Base-by-base conservation (phyloP, 805 yeast species). In the Hermanozyma aechmeae region DNA sequence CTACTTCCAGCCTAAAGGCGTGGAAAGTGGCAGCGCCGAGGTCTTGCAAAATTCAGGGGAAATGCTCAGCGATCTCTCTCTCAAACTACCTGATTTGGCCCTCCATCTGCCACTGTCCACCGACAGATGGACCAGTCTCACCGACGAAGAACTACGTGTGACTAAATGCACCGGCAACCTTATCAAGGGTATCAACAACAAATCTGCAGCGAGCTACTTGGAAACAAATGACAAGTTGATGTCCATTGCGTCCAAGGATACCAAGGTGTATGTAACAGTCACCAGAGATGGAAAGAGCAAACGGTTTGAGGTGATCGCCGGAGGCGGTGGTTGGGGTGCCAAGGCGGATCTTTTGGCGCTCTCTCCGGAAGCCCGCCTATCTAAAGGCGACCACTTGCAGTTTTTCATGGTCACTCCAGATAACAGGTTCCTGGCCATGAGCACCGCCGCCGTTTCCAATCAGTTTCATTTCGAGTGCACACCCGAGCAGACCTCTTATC, bases 241-340 rank as follows among this genome's bases (percentile, higher is more conserved):
- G 63, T 36, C 42, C 11, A 29, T 60, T 4, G 58, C 50, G 7
- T 58, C 68, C 15, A 66, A 63, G 31, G 69, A 64, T 14, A 60
- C 70, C 4, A 51, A 58, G 35, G 65, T 65, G 2, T 63, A 48
- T 34, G 65, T 56, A 6, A 56, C 56, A 33, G 19, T 63, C 10
- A 39, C 37, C 30, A 33, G 42, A 15, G 34, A 24, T 13, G 34
- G 31, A 5, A 28, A 13, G 24, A 13, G 27, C 15, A 11, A 23
- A 30, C 55, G 64, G 30, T 68, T 56, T 46, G 68, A 71, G 43
- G 75, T 79, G 13, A 61, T 74, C 20, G 86, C 83, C 4, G 86
- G 86, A 4, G 86, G 86, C 2, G 79, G 84, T 3, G 76, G 78
- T 2, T 79, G 85, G 85, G 82, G 84, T 1, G 71, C 76, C 16